phyloP scores from a whole-genome alignment of 2,329 filamentous ascomycete species.

The Plectosphaerella sp. region DNA sequence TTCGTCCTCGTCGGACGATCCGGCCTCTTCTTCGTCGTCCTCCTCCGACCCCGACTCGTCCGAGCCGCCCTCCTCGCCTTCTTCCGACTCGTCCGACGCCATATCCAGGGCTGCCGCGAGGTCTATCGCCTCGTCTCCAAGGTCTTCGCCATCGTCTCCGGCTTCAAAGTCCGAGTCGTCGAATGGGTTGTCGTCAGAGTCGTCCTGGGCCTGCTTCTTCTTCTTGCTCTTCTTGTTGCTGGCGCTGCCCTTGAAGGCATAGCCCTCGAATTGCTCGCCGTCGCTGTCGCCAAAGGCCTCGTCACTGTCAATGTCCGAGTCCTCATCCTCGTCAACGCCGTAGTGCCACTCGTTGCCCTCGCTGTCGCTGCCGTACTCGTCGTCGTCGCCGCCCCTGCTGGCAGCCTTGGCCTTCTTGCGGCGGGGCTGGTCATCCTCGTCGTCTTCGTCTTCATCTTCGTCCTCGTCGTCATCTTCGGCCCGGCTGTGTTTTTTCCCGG shows the following conservation, averaged over 20 bases:
- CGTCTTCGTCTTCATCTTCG: slow-evolving; percentile 40
- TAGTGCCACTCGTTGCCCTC: slow-evolving; percentile 83
- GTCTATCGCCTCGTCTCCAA: slow-evolving; percentile 56
- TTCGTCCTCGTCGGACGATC: slow-evolving; percentile 38
- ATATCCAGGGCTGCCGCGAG: slow-evolving; percentile 53
- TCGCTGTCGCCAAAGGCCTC: slow-evolving; percentile 89
- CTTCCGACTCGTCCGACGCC: slow-evolving; percentile 43
- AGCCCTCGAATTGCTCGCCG: slow-evolving; percentile 78
- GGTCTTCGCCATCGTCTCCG: slow-evolving; percentile 52
- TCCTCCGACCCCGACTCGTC: slow-evolving; percentile 36
- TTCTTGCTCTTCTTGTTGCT: slow-evolving; percentile 29
- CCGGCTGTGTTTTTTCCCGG: slow-evolving; percentile 11
- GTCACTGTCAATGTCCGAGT: slow-evolving; percentile 62
- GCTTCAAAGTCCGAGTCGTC: slow-evolving; percentile 55
- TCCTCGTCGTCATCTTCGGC: slow-evolving; percentile 22
- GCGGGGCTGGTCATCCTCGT: slow-evolving; percentile 48
- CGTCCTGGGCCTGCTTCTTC: slow-evolving; percentile 13
- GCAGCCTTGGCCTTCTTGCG: slow-evolving; percentile 37
- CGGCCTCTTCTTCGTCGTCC: slow-evolving; percentile 44
- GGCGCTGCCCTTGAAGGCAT: slow-evolving; percentile 48
- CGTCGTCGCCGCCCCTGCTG: slow-evolving; percentile 46
- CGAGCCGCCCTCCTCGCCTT: slow-evolving; percentile 41
- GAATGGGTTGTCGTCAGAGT: slow-evolving; percentile 42
- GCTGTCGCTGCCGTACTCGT: slow-evolving; percentile 76
- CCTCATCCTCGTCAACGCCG: slow-evolving; percentile 58